Evolutionary conservation across 2,329 filamentous ascomycete genomes (phyloP), one percentile per base, ranked within the genome.

Genomic region (Penicillium sp.): DNA sequence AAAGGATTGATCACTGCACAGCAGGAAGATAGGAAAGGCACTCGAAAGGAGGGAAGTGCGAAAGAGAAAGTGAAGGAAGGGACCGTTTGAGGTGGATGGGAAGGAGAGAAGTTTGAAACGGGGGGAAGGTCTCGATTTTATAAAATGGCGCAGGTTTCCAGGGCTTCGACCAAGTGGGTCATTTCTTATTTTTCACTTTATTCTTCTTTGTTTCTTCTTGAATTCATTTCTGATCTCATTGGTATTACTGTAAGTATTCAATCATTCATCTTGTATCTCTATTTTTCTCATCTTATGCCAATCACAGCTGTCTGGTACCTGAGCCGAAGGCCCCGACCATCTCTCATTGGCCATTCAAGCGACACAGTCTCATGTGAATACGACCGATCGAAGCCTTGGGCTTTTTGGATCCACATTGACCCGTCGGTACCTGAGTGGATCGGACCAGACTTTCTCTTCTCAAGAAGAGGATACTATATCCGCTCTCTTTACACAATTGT

Each of bases 1-100:
- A 54, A 56, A 45, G 37, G 51, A 45, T 39, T 41, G 47, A 40
- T 47, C 37, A 61, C 60, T 63, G 60, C 60, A 58, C 60, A 59
- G 60, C 60, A 63, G 59, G 51, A 51, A 47, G 13, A 40, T 40
- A 35, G 36, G 33, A 47, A 48, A 22, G 41, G 46, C 52, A 57
- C 59, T 59, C 55, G 52, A 29, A 45, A 49, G 49, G 45, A 43
- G 35, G 40, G 42, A 53, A 33, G 28, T 43, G 50, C 48, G 41
- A 31, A 37, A 19, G 4, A 36, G 40, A 42, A 43, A 39, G 27
- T n/a, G 18, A 48, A 43, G 40, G 40, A 46, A 52, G 41, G 33
- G 37, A 45, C 22, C 22, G 19, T 22, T 22, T n/a, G 51, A 48
- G 52, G 40, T 49, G 33, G 31, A 10, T 18, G 16, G 31, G 27